phyloP scores from a whole-genome alignment of 176 grass and related monocot species.

The Ampelocalamus luodianensis region DNA sequence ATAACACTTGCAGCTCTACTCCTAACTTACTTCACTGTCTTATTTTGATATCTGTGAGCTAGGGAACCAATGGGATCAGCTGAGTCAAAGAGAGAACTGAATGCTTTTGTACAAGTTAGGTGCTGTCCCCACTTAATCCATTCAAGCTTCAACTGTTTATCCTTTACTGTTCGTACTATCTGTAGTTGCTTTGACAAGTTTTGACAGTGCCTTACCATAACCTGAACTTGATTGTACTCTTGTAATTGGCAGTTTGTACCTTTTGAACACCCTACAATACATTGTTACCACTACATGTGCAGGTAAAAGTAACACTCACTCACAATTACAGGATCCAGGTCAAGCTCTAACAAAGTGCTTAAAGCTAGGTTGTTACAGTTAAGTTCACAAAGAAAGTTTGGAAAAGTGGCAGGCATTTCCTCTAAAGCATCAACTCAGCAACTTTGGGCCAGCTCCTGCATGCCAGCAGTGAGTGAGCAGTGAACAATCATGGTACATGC shows the following conservation, averaged over 20 bases:
- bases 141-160: conserved; percentile 24
- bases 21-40: not conserved
- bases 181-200: conserved; percentile 28
- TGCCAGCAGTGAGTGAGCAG: conserved; percentile 37
- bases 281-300: not conserved
- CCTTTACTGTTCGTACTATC: conserved; percentile 25
- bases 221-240: not conserved
- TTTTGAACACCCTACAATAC: conserved; percentile 16
- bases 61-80: conserved; percentile 2
- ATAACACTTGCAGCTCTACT: not conserved
- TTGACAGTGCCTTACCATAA: conserved; percentile 3
- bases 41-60: not conserved
- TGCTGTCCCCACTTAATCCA: conserved; percentile 39
- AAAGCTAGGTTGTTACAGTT: conserved; percentile 28
- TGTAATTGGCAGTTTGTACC: not conserved
- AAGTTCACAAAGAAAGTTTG: conserved; percentile 44
- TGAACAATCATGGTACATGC: conserved; percentile 45
- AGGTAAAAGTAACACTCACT: not conserved
- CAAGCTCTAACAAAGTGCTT: conserved; percentile 5
- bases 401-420: conserved; percentile 46
- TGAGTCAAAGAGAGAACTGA: conserved; percentile 43
- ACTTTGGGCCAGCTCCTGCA: conserved; percentile 37
- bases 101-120: conserved; percentile 47
- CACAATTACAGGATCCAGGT: not conserved
- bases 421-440: conserved; percentile 47